Evolutionary conservation across 1,284 basidiomycete species (phyloP).

Genomic region (Xanthoconium separans): DNA sequence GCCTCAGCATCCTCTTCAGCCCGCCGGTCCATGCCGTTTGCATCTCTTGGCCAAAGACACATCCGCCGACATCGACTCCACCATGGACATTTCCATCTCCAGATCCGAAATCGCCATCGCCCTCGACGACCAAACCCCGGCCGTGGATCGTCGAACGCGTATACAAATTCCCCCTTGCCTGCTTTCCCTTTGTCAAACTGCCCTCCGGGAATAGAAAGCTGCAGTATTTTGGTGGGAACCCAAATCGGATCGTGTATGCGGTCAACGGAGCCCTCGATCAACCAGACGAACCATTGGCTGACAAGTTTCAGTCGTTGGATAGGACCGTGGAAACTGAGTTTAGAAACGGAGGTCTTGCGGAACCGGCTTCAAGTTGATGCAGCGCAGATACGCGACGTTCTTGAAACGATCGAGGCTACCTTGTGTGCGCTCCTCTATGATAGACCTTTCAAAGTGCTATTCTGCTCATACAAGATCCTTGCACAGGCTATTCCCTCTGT

Average conservation of each 20-base stretch:
- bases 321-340: slow-evolving; percentile 56
- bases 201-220: slow-evolving; percentile 29
- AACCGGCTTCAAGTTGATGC: slow-evolving; percentile 33
- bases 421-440: slow-evolving; percentile 73
- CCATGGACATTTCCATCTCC: slow-evolving; percentile 54
- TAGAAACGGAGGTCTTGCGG: slow-evolving; percentile 26
- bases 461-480: not conserved
- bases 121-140: slow-evolving; percentile 44
- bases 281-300: slow-evolving; percentile 49
- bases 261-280: slow-evolving; percentile 39
- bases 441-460: too few species aligned
- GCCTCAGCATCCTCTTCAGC: too few species aligned
- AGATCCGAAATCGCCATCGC: slow-evolving; percentile 56
- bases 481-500: slow-evolving; percentile 59
- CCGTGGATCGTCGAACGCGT: slow-evolving; percentile 68
- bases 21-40: too few species aligned
- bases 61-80: slow-evolving; percentile 30
- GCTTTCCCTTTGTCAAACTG: slow-evolving; percentile 50
- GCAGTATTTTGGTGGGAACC: slow-evolving; percentile 29
- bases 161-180: slow-evolving; percentile 47
- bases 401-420: slow-evolving; percentile 72
- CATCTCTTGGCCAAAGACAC: not conserved
- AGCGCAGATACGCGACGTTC: slow-evolving; percentile 48
- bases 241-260: slow-evolving; percentile 31
- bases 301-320: slow-evolving; percentile 75